Conservation (phyloP, 2,329 filamentous ascomycete genomes). For the Penicillium glabrum region DNA sequence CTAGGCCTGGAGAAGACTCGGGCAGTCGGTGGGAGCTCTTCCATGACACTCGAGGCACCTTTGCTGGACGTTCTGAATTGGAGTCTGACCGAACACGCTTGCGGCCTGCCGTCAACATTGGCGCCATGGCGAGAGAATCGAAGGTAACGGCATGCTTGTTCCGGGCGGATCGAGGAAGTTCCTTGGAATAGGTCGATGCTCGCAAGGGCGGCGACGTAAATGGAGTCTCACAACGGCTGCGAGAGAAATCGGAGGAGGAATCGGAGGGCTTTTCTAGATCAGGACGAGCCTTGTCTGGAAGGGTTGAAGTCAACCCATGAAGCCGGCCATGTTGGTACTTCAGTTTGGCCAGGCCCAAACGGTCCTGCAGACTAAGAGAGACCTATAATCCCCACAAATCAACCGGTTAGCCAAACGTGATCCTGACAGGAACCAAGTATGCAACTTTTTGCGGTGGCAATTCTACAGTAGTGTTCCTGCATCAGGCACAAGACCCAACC, state of each 20-base stretch:
- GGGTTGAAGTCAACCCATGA: conserved; percentile 73
- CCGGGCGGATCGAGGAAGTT: conserved; percentile 60
- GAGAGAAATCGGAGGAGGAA: conserved; percentile 80
- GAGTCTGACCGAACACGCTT: conserved; percentile 72
- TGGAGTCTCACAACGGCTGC: conserved; percentile 48
- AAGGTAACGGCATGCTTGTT: conserved; percentile 47
- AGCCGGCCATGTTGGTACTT: conserved; percentile 97
- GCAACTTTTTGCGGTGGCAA: neutral
- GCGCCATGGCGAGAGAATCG: conserved; percentile 43
- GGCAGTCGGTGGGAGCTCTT: conserved; percentile 74
- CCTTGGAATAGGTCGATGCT: conserved; percentile 80
- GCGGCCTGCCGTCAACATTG: conserved; percentile 51
- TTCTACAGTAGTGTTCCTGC: neutral
- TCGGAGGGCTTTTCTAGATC: conserved; percentile 77
- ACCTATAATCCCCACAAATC: conserved; percentile 61
- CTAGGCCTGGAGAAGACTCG: conserved; percentile 83
- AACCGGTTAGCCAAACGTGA: neutral
- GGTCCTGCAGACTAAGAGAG: conserved; percentile 87
- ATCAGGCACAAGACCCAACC: neutral
- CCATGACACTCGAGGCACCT: conserved; percentile 66
- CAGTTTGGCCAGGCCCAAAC: conserved; percentile 92
- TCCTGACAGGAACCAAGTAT: neutral
- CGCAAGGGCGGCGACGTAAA: conserved; percentile 84
- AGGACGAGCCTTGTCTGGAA: conserved; percentile 65
- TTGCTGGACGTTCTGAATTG: conserved; percentile 55